Percentiles rank a stretch among this genome's conserved stretches.
These are phyloP conservation scores for Trichoderma aggressivum DNA, from an alignment of 2,329 filamentous ascomycete species.

Conservation along the genomic window DNA sequence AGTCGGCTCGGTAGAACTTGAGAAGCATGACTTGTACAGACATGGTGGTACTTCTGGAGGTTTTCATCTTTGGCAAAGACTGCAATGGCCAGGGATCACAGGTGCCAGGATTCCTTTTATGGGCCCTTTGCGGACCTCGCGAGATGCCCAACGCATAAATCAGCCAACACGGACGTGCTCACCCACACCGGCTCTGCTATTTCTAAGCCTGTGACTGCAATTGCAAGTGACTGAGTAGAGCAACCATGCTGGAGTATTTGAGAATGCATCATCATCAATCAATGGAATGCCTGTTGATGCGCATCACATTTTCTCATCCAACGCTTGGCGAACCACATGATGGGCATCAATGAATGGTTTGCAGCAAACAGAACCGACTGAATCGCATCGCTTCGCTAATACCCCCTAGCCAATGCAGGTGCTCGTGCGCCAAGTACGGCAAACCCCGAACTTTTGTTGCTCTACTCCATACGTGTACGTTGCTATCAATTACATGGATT, in stretches of 20 bases:
- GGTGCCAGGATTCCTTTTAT: neutral
- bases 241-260: neutral
- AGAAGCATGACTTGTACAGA: neutral
- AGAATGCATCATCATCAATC: neutral
- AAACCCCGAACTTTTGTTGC: neutral
- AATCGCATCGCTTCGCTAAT: neutral
- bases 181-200: neutral
- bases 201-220: neutral
- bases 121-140: neutral
- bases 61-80: neutral
- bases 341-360: neutral
- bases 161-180: neutral
- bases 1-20: neutral
- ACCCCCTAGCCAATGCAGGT: neutral
- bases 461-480: neutral
- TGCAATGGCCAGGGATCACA: neutral
- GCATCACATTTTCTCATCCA: neutral
- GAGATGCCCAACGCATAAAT: neutral
- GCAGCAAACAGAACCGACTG: neutral
- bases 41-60: neutral
- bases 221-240: neutral
- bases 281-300: neutral
- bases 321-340: neutral
- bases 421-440: neutral
- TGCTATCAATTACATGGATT: neutral